phyloP scores from a whole-genome alignment of 179 eudicot genomes.

The Carnegiea gigantea region DNA sequence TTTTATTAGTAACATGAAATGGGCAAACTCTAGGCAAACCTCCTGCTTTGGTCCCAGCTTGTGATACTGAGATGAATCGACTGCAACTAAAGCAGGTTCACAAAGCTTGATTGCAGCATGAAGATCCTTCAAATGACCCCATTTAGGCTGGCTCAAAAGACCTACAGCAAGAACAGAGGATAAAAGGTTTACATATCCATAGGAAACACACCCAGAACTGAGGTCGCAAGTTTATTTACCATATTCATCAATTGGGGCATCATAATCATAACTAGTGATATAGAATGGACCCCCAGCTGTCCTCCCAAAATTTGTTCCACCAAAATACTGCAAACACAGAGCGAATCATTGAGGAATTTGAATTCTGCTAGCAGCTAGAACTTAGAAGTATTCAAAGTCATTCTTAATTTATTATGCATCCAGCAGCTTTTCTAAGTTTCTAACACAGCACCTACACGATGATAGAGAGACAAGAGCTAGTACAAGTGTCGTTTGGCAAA shows the following conservation, averaged over 20 bases:
- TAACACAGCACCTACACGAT: slow-evolving; percentile 1
- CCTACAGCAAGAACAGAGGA: slow-evolving; percentile 38
- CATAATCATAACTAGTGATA: slow-evolving; percentile 94
- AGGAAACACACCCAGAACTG: neutral
- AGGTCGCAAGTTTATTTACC: slow-evolving; percentile 40
- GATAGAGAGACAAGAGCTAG: neutral
- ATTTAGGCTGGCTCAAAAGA: slow-evolving; percentile 85
- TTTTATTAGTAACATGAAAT: neutral
- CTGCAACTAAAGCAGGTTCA: slow-evolving; percentile 91
- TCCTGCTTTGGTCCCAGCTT: slow-evolving; percentile 89
- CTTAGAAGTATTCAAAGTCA: neutral
- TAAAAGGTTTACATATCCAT: neutral
- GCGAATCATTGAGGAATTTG: slow-evolving; percentile 15
- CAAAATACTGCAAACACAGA: slow-evolving; percentile 70
- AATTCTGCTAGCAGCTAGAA: too few species aligned
- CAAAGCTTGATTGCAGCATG: slow-evolving; percentile 97
- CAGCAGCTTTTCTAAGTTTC: slow-evolving; percentile 1
- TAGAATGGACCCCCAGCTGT: slow-evolving; percentile 93
- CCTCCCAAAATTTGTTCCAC: slow-evolving; percentile 96
- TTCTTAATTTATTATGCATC: neutral
- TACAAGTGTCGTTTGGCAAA: neutral
- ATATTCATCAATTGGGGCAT: slow-evolving; percentile 98
- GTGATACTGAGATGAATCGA: slow-evolving; percentile 69
- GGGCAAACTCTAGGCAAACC: slow-evolving; percentile 42
- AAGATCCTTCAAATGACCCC: slow-evolving; percentile 95